Conservation (phyloP, 163 green algal genomes). For the Scenedesmus sp. region DNA sequence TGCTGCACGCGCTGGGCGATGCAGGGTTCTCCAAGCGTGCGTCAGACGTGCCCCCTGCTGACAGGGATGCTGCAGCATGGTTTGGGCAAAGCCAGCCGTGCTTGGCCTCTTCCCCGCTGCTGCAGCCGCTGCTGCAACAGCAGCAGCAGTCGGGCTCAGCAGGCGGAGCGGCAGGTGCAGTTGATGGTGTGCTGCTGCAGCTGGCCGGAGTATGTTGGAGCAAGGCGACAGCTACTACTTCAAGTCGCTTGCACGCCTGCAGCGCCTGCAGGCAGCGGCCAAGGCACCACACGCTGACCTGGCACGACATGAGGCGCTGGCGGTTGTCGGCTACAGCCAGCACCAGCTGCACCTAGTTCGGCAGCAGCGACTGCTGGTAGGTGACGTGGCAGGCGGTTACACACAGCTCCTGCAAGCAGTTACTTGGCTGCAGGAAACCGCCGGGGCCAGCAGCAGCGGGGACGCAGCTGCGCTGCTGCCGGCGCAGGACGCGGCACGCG, state of each 20-base stretch:
- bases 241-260: constrained; percentile 82
- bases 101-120: constrained; percentile 43
- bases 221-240: constrained; percentile 86
- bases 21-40: constrained; percentile 77
- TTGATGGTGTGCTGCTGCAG: neutral
- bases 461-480: constrained; percentile 30
- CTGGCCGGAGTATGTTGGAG: constrained; percentile 65
- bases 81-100: constrained; percentile 68
- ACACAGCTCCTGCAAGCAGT: constrained; percentile 78
- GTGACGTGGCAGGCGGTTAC: constrained; percentile 58
- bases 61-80: constrained; percentile 77
- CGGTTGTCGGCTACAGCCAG: constrained; percentile 69
- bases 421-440: constrained; percentile 41
- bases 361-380: constrained; percentile 72
- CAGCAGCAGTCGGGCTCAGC: neutral
- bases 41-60: constrained; percentile 56
- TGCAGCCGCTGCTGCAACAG: constrained; percentile 43
- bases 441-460: neutral
- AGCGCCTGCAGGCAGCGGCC: constrained; percentile 78
- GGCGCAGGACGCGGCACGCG: constrained; percentile 23
- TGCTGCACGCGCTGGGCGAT: constrained; percentile 77
- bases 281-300: constrained; percentile 84
- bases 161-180: constrained; percentile 30
- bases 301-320: constrained; percentile 72
- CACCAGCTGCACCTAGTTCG: constrained; percentile 84